Conservation (phyloP, 1,284 basidiomycete genomes). For the Cerrena zonata region DNA sequence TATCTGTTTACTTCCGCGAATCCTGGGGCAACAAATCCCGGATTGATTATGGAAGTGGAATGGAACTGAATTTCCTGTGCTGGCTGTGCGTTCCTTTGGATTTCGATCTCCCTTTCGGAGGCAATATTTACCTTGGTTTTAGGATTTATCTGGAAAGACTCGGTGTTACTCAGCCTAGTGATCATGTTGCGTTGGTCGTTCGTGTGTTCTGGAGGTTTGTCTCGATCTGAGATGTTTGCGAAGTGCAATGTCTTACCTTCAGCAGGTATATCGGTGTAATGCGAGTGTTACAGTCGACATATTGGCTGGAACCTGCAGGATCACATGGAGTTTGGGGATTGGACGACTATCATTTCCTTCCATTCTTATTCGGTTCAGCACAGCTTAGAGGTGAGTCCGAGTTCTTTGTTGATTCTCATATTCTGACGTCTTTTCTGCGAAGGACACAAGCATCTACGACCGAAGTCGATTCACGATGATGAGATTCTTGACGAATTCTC, state of each 20-base stretch:
- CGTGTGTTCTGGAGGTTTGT: constrained; percentile 83
- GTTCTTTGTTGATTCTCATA: constrained; percentile 1
- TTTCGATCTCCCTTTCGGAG: not conserved
- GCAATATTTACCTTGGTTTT: constrained; percentile 5
- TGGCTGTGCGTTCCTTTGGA: constrained; percentile 70
- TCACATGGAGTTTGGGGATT: constrained; percentile 98
- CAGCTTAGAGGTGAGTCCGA: constrained; percentile 62
- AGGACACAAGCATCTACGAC: constrained; percentile 87
- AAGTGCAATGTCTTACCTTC: not conserved
- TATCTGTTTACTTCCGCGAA: constrained; percentile 79
- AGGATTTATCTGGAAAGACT: constrained; percentile 82
- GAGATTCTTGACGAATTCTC: constrained; percentile 93
- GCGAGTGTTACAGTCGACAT: constrained; percentile 86
- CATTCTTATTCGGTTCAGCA: constrained; percentile 86
- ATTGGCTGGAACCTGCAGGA: constrained; percentile 97
- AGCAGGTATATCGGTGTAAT: constrained; percentile 82
- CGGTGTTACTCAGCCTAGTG: constrained; percentile 58
- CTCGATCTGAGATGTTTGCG: not conserved
- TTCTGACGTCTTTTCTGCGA: not conserved
- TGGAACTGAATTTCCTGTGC: constrained; percentile 96
- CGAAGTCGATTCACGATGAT: constrained; percentile 86
- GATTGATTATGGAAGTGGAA: constrained; percentile 97
- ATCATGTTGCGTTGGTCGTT: constrained; percentile 76
- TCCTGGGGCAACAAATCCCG: constrained; percentile 88
- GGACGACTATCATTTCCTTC: constrained; percentile 96